Conservation (phyloP, 148 eudicot species). For the Heliosperma pusillum region DNA sequence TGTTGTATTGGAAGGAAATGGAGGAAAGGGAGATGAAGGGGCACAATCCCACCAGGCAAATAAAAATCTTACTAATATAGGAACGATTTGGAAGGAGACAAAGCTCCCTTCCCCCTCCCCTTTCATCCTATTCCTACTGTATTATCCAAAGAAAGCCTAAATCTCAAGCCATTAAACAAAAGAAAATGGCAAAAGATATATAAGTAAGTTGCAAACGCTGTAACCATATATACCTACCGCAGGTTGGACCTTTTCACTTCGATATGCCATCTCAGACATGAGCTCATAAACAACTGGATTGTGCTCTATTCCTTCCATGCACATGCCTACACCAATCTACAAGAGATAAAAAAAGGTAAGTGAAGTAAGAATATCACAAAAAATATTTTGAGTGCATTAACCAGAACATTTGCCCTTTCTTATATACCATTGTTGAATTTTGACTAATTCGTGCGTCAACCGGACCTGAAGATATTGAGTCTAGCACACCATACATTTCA, state of each 20-base stretch:
- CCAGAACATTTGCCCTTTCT: background rate
- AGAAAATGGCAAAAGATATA: too few species aligned
- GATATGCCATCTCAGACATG: constrained; percentile 99
- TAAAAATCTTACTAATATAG: too few species aligned
- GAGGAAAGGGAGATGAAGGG: too few species aligned
- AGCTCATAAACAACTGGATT: constrained; percentile 97
- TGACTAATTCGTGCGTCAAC: constrained; percentile 72
- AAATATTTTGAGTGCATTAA: background rate
- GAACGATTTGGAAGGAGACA: too few species aligned
- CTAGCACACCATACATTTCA: constrained; percentile 95
- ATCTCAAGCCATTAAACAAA: too few species aligned
- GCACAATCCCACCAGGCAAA: too few species aligned
- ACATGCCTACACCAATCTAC: constrained; percentile 97
- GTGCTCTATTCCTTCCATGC: constrained; percentile 99
- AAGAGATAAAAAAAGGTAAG: constrained; percentile 8
- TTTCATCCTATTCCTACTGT: too few species aligned
- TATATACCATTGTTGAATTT: constrained; percentile 87
- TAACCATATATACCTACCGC: constrained; percentile 41
- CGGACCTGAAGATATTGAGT: constrained; percentile 88
- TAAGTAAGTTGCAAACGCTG: background rate
- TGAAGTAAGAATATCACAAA: background rate
- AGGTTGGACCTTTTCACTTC: constrained; percentile 56
- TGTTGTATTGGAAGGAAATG: too few species aligned
- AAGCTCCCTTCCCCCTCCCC: too few species aligned
- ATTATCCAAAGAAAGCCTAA: too few species aligned